These are phyloP conservation scores for Punctularia strigosozonata DNA, from an alignment of 768 basidiomycete species.

Conservation along the genomic window DNA sequence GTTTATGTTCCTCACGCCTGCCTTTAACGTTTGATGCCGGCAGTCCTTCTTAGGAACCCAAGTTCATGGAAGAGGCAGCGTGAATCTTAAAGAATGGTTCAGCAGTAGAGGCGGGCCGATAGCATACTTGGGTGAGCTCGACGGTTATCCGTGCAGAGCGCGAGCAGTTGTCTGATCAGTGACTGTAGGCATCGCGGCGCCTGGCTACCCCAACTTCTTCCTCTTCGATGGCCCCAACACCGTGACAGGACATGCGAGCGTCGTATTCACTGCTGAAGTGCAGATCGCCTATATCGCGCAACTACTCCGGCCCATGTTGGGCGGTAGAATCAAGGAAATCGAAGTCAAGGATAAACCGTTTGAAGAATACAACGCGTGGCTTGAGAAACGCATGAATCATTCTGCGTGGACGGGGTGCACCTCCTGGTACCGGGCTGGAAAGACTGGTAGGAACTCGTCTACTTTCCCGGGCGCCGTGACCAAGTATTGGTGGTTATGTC, in stretches of 20 bases:
- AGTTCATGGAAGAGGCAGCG: constrained; percentile 26
- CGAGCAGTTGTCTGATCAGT: too few relatives aligned
- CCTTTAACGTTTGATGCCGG: too few relatives aligned
- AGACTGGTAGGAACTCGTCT: constrained; percentile 27
- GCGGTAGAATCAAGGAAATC: constrained; percentile 35
- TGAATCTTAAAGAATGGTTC: constrained; percentile 32
- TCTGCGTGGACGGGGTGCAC: constrained; percentile 44
- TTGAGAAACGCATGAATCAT: constrained; percentile 32
- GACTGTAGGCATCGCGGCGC: constrained; percentile 7
- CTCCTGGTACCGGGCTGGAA: constrained; percentile 38
- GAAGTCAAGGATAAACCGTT: constrained; percentile 35
- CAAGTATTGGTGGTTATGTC: constrained; percentile 41
- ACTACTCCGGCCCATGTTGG: constrained; percentile 39
- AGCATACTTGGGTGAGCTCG: constrained; percentile 46
- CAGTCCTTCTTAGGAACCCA: not conserved
- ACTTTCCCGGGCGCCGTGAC: constrained; percentile 43
- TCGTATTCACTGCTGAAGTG: constrained; percentile 42
- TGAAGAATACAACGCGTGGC: constrained; percentile 37
- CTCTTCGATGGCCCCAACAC: constrained; percentile 32
- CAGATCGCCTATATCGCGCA: constrained; percentile 42
- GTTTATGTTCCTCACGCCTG: too few relatives aligned
- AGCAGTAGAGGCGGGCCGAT: constrained; percentile 34
- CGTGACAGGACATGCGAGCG: constrained; percentile 44
- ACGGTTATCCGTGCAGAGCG: too few relatives aligned
- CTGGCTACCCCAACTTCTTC: constrained; percentile 10